Evolutionary conservation across 441 rosid genomes (phyloP).

Genomic region (Iberis amara): DNA sequence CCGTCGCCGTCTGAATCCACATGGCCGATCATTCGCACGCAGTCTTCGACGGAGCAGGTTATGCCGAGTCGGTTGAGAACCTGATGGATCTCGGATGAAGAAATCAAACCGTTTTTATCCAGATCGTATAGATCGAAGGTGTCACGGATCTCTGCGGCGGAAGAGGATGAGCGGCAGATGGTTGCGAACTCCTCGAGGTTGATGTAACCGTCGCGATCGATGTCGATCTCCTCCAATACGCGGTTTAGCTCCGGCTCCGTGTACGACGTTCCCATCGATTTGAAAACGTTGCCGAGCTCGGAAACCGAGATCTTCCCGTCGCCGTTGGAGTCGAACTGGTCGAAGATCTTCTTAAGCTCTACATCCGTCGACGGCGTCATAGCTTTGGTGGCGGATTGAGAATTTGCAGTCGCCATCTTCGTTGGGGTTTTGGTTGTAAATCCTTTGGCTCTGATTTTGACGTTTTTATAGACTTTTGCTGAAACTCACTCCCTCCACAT

Average conservation of each 20-base stretch:
- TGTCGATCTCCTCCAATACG: constrained; percentile 45
- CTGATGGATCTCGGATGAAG: constrained; percentile 40
- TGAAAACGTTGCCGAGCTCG: constrained; percentile 41
- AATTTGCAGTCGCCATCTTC: constrained; percentile 8
- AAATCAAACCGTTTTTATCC: constrained; percentile 49
- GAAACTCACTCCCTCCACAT: no score
- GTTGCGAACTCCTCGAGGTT: constrained; percentile 40
- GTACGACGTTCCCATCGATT: constrained; percentile 37
- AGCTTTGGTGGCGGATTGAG: not conserved
- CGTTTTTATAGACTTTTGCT: no score
- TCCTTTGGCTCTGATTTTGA: no score
- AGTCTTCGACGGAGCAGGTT: constrained; percentile 42
- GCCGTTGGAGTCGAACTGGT: constrained; percentile 46
- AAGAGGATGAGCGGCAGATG: constrained; percentile 33
- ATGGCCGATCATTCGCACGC: constrained; percentile 37
- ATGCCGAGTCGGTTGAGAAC: constrained; percentile 39
- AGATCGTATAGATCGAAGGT: constrained; percentile 50
- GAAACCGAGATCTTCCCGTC: constrained; percentile 50
- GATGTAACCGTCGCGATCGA: constrained; percentile 49
- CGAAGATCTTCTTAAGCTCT: constrained; percentile 49
- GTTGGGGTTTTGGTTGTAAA: not conserved
- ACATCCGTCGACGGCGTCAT: constrained; percentile 23
- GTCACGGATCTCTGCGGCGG: constrained; percentile 41
- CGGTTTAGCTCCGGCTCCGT: constrained; percentile 34
- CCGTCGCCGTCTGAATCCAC: constrained; percentile 52